Evolutionary conservation across 23 red algal genomes (phyloP).

Genomic region (Agarophyton chilense): DNA sequence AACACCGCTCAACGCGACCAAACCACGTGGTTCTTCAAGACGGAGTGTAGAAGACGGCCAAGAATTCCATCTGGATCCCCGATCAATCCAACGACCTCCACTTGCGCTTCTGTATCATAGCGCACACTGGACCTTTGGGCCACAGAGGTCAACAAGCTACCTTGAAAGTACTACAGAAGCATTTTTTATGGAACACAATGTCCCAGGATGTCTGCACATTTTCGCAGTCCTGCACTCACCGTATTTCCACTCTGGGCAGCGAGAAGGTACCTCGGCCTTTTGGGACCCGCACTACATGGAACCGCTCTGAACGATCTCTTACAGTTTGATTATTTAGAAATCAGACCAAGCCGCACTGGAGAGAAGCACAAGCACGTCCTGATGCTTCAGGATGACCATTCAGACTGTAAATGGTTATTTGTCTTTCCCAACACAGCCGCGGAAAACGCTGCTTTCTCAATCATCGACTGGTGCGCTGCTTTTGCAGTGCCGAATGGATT

Average conservation of each 20-base stretch:
- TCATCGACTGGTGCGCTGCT: not conserved
- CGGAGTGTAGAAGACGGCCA: not conserved
- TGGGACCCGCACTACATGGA: not conserved
- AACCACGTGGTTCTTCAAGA: not conserved
- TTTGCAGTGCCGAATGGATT: not conserved
- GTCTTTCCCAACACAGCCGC: not conserved
- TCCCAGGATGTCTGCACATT: not conserved
- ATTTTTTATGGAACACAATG: not conserved
- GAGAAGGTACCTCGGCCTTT: conserved; percentile 5
- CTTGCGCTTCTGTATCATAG: not conserved
- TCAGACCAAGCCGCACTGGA: not conserved
- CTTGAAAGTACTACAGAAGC: not conserved
- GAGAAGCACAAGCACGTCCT: conserved; percentile 4
- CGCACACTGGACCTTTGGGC: not conserved
- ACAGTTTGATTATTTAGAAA: not conserved
- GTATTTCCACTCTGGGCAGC: not conserved
- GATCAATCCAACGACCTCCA: not conserved
- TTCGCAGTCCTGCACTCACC: not conserved
- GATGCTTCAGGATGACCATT: not conserved
- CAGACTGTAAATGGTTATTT: not conserved
- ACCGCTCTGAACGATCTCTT: not conserved
- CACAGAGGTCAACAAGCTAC: not conserved
- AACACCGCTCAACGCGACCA: not conserved
- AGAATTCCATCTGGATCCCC: not conserved
- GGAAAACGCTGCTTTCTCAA: not conserved